Evolutionary conservation across 2,329 filamentous ascomycete genomes (phyloP).

Genomic region (Lojkania enalia): DNA sequence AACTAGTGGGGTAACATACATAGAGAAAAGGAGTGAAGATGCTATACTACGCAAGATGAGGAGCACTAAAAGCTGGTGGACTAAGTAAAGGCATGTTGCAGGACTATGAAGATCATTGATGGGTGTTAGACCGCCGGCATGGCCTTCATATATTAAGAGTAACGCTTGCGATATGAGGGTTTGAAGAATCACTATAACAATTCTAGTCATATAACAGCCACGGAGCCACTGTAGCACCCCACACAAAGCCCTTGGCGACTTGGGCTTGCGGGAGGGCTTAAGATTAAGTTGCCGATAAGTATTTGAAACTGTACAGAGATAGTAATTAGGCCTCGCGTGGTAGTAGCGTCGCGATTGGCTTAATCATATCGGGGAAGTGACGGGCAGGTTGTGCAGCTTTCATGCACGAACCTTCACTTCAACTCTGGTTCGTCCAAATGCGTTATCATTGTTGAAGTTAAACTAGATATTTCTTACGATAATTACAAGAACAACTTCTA

Average conservation of each 20-base stretch:
- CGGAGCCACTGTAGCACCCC: background rate
- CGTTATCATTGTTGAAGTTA: too few relatives aligned
- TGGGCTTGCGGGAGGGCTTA: background rate
- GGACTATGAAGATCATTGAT: background rate
- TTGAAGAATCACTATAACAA: background rate
- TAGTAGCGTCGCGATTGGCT: too few relatives aligned
- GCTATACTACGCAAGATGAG: background rate
- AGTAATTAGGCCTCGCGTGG: too few relatives aligned
- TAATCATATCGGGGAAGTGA: too few relatives aligned
- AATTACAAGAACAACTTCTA: too few relatives aligned
- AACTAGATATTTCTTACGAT: too few relatives aligned
- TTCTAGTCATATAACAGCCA: too few relatives aligned
- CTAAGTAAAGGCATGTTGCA: background rate
- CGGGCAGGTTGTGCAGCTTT: too few relatives aligned
- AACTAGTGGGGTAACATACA: background rate
- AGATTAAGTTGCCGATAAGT: background rate
- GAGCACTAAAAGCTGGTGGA: background rate
- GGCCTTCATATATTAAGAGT: too few relatives aligned
- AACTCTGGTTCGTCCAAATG: too few relatives aligned
- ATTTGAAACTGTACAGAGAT: too few relatives aligned
- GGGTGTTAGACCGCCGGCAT: background rate
- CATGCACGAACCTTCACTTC: too few relatives aligned
- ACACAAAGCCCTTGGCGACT: background rate
- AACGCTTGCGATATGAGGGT: background rate
- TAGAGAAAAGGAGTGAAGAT: background rate